Percentiles rank a stretch among this genome's conserved stretches.
phyloP scores from a whole-genome alignment of 208 protist species.

The Herpetomonas samuelpessoai region DNA sequence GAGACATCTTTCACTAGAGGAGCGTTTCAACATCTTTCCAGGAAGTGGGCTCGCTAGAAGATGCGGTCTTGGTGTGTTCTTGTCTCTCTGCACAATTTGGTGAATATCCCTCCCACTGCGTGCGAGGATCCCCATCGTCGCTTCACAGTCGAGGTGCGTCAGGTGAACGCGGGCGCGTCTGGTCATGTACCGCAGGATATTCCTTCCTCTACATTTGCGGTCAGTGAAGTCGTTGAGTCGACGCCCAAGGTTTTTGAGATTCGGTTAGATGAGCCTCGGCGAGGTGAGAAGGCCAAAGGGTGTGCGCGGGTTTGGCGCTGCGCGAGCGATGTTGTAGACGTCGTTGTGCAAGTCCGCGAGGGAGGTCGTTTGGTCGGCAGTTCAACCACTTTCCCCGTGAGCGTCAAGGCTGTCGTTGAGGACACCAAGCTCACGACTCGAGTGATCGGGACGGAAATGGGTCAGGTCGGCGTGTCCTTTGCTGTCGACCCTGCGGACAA shows the following conservation, averaged over 20 bases:
- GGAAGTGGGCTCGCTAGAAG: too few relatives aligned
- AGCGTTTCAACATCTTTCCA: too few relatives aligned
- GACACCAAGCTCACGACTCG: slow-evolving; percentile 60
- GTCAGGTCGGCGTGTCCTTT: slow-evolving; percentile 71
- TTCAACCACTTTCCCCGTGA: slow-evolving; percentile 29
- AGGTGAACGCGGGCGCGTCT: slow-evolving; percentile 29
- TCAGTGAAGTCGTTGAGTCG: slow-evolving; percentile 34
- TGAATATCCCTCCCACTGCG: slow-evolving; percentile 57
- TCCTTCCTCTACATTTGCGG: slow-evolving; percentile 29
- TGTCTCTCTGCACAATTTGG: slow-evolving; percentile 73
- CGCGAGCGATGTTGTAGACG: slow-evolving; percentile 25
- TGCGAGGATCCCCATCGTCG: slow-evolving; percentile 30
- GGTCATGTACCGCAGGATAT: slow-evolving; percentile 27
- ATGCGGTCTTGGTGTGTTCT: slow-evolving; percentile 48
- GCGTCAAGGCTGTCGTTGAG: slow-evolving; percentile 51
- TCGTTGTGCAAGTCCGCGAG: slow-evolving; percentile 61
- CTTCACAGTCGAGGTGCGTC: slow-evolving; percentile 50
- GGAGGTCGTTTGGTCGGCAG: slow-evolving; percentile 33
- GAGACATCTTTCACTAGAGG: too few relatives aligned
- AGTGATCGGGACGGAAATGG: slow-evolving; percentile 64
- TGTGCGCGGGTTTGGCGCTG: slow-evolving; percentile 49
- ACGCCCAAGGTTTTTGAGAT: slow-evolving; percentile 53
- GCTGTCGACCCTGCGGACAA: slow-evolving; percentile 53
- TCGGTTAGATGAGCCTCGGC: slow-evolving; percentile 42
- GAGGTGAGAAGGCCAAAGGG: slow-evolving; percentile 7